These are phyloP conservation scores for Aspergillus fischeri DNA, from an alignment of 2,329 filamentous ascomycete species.

Conservation along the genomic window DNA sequence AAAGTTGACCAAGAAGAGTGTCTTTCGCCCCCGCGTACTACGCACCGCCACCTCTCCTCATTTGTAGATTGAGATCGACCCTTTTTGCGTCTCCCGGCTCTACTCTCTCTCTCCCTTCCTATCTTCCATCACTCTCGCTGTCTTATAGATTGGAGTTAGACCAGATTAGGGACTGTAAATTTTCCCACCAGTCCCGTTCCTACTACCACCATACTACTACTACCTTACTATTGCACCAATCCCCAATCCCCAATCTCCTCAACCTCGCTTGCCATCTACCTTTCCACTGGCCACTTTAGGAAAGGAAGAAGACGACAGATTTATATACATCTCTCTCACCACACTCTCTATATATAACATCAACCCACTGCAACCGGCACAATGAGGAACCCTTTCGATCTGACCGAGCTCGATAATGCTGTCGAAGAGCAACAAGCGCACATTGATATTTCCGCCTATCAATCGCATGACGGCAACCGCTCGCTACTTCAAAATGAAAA, in stretches of 20 bases:
- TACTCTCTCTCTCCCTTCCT: constrained; percentile 1
- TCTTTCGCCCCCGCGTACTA: constrained; percentile 1
- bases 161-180: constrained; percentile 16
- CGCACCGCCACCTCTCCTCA: constrained; percentile 7
- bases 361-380: constrained; percentile 6
- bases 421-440: constrained; percentile 15
- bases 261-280: neutral
- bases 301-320: neutral
- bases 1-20: neutral
- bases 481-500: constrained; percentile 33
- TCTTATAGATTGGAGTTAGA: constrained; percentile 13
- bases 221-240: neutral
- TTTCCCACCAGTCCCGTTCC: constrained; percentile 1
- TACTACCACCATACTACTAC: constrained; percentile 1
- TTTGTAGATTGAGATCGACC: neutral
- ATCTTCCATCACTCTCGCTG: constrained; percentile 4
- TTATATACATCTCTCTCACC: neutral
- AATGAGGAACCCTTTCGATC: constrained; percentile 31
- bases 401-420: constrained; percentile 22
- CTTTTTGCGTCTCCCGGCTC: neutral
- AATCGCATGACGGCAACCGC: constrained; percentile 32
- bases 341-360: neutral
- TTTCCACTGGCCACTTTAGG: neutral
- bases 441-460: constrained; percentile 24
- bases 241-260: neutral